Evolutionary conservation across 257 asterid species (phyloP), one percentile per base, ranked within the genome.

Genomic region (Linderniella brevidens): DNA sequence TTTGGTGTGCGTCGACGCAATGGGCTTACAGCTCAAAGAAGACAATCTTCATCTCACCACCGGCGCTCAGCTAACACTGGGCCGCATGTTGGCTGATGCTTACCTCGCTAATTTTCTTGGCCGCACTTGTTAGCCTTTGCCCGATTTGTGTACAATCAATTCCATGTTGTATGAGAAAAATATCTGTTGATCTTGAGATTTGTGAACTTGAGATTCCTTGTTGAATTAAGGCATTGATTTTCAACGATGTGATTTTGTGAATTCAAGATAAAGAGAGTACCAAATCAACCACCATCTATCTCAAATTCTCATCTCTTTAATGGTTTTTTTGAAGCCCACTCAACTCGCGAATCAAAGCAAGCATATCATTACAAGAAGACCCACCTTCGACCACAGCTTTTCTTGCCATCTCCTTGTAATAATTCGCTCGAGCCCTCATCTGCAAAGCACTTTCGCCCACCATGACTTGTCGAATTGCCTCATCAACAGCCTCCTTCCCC

Each of bases 31-130:
- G 35, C 84, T 84, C 3, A 52, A 73, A 46, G 87, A 58, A 57
- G 95, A 84, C 54, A 63, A 84, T 32, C 75, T 78, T 54, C 95
- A 85, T 54, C 54, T 81, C 20, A 73, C 93, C 9, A 81, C 88
- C 0, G 69, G 68, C 55, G 71, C 93, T 35, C 88, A 78, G 48
- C 68, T 75, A 59, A 58, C 67, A 37, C 41, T 85, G 53, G 93
- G 93, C 53, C 66, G 44, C 0, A 56, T 60, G 66, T 40, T 85
- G 48, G 96, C 93, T 1, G 58, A 80, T 20, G 68, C 82, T 3
- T 85, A 65, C 59, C 56, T 83, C 49, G 20, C 47, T 41, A 64
- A 69, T 62, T 72, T 76, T 54, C 29, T 55, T n/a, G n/a, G n/a
- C n/a, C n/a, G n/a, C n/a, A n/a, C n/a, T 13, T 19, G 19, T 11